A percentile compares a stretch with the other conserved stretches of the same genome.
Evolutionary conservation across 768 basidiomycete species (phyloP).

Genomic region (Lactifluus volemus): DNA sequence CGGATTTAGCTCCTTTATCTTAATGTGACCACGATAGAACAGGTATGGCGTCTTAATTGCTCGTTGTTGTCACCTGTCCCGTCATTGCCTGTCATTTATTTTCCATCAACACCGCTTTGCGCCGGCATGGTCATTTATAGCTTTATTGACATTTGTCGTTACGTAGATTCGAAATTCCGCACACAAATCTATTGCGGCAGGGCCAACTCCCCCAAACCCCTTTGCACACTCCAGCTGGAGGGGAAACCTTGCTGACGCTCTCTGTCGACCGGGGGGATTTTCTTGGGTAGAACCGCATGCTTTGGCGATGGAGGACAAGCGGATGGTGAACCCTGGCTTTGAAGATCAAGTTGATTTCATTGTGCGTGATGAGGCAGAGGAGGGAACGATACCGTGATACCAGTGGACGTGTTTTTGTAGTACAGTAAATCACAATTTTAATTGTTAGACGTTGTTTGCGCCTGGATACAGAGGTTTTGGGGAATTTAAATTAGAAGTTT

Average conservation of each 20-base stretch:
- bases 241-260: slow-evolving; percentile 61
- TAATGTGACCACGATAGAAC: slow-evolving; percentile 95
- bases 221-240: slow-evolving; percentile 76
- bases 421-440: neutral
- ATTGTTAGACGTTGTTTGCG: neutral
- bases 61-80: slow-evolving; percentile 16
- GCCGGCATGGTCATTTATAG: slow-evolving; percentile 12
- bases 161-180: slow-evolving; percentile 78
- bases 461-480: neutral
- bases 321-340: slow-evolving; percentile 66
- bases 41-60: slow-evolving; percentile 37
- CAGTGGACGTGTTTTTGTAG: neutral
- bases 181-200: slow-evolving; percentile 58
- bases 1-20: slow-evolving; percentile 57
- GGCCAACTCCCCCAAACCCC: slow-evolving; percentile 68
- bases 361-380: slow-evolving; percentile 11
- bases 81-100: slow-evolving; percentile 4
- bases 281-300: slow-evolving; percentile 68
- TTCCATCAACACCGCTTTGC: slow-evolving; percentile 9
- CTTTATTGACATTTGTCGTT: slow-evolving; percentile 13
- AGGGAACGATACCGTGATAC: slow-evolving; percentile 1
- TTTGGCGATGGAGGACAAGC: slow-evolving; percentile 58
- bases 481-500: slow-evolving; percentile 1
- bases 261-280: slow-evolving; percentile 73
- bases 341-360: slow-evolving; percentile 19